Evolutionary conservation across 495 filamentous ascomycete genomes (phyloP).

Genomic region (Penicillium herquei): DNA sequence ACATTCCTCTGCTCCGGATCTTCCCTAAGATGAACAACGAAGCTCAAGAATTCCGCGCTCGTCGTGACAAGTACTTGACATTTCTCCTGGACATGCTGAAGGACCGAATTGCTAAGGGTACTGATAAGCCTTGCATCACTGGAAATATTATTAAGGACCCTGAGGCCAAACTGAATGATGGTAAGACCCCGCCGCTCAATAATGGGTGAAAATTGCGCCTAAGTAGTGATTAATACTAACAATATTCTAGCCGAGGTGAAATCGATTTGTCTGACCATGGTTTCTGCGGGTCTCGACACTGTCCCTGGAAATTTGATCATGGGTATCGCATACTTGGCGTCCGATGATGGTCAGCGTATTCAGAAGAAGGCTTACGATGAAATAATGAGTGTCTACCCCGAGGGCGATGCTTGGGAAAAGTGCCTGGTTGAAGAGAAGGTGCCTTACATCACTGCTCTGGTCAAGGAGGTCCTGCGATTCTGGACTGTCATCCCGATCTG

Average conservation of each 20-base stretch:
- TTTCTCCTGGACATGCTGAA: constrained; percentile 59
- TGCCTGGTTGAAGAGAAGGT: constrained; percentile 69
- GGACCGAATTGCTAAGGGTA: constrained; percentile 56
- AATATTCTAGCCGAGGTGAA: constrained; percentile 57
- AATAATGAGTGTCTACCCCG: constrained; percentile 63
- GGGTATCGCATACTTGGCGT: constrained; percentile 69
- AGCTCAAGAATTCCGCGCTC: constrained; percentile 51
- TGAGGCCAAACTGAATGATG: constrained; percentile 60
- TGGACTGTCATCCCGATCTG: constrained; percentile 75
- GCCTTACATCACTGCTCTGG: constrained; percentile 66
- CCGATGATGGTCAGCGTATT: constrained; percentile 58
- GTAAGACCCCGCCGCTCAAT: constrained; percentile 26
- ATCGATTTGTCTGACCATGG: constrained; percentile 74
- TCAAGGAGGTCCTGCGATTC: constrained; percentile 68
- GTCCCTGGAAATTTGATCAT: constrained; percentile 68
- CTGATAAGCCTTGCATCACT: constrained; percentile 69
- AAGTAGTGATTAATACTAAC: constrained; percentile 1
- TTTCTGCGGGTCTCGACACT: constrained; percentile 69
- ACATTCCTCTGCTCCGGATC: constrained; percentile 61
- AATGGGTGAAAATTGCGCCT: neutral
- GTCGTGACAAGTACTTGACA: constrained; percentile 57
- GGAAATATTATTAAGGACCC: constrained; percentile 67
- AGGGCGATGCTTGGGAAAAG: constrained; percentile 62
- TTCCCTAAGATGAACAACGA: constrained; percentile 53
- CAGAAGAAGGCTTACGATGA: constrained; percentile 62